Evolutionary conservation across 805 yeast species (phyloP).

Genomic region (Saccharomycopsis selenospora): DNA sequence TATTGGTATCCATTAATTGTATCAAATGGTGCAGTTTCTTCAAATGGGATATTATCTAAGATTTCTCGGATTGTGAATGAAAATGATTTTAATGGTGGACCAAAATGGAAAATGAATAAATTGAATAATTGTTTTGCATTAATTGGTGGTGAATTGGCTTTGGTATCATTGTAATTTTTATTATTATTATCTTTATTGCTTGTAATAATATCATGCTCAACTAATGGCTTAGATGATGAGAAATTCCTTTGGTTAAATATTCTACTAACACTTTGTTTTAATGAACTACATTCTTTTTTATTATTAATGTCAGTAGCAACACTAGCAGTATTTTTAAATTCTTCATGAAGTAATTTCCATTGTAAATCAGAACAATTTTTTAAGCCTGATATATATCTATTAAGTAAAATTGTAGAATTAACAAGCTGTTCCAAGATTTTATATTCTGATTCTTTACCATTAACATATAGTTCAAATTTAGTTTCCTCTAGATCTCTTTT

Average conservation of each 20-base stretch:
- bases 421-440: constrained; percentile 39
- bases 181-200: neutral
- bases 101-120: constrained; percentile 56
- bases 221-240: neutral
- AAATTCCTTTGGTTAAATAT: neutral
- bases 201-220: constrained; percentile 16
- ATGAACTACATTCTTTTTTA: constrained; percentile 4
- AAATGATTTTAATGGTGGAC: constrained; percentile 66
- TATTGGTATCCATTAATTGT: constrained; percentile 37
- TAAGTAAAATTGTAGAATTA: constrained; percentile 42
- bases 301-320: neutral
- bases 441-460: constrained; percentile 53
- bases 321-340: neutral
- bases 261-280: constrained; percentile 4
- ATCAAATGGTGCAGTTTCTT: constrained; percentile 27
- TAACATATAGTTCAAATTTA: constrained; percentile 47
- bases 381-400: constrained; percentile 58
- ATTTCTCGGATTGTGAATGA: constrained; percentile 57
- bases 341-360: constrained; percentile 41
- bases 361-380: constrained; percentile 64
- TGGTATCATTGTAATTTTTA: neutral
- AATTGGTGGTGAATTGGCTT: constrained; percentile 19
- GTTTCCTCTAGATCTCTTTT: constrained; percentile 47
- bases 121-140: constrained; percentile 47
- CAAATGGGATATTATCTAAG: constrained; percentile 52